phyloP scores from a whole-genome alignment of 2,329 filamentous ascomycete genomes.

The Graphium sp. region DNA sequence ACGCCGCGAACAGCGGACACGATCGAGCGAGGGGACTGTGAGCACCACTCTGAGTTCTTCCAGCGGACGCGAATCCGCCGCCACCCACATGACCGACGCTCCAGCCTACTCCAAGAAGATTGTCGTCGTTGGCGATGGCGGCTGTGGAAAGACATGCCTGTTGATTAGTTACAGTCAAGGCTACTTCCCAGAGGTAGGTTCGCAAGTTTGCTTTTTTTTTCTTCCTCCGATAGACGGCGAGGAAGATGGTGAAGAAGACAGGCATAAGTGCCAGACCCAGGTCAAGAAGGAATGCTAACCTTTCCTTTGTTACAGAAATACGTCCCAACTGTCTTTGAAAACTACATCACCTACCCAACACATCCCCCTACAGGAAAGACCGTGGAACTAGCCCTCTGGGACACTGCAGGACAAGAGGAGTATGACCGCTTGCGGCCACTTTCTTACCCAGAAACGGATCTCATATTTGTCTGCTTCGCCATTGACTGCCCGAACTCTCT shows the following conservation, averaged over 20 bases:
- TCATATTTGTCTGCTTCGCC: conserved; percentile 97
- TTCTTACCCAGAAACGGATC: conserved; percentile 93
- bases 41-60: conserved; percentile 69
- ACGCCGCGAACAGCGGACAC: conserved; percentile 33
- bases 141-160: conserved; percentile 95
- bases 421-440: conserved; percentile 91
- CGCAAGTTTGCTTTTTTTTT: neutral
- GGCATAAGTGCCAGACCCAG: no score
- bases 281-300: no score
- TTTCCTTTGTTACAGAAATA: conserved; percentile 59
- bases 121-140: conserved; percentile 93
- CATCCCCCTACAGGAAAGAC: conserved; percentile 81
- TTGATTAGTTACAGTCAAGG: conserved; percentile 98
- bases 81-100: conserved; percentile 75
- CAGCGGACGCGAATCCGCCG: conserved; percentile 59
- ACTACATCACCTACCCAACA: conserved; percentile 95
- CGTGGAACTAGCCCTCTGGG: conserved; percentile 93
- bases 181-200: conserved; percentile 86
- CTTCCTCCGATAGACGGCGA: no score
- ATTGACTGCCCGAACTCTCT: conserved; percentile 97
- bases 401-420: conserved; percentile 96
- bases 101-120: conserved; percentile 98
- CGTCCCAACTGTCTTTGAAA: conserved; percentile 96
- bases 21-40: conserved; percentile 79
- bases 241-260: no score